Evolutionary conservation across 2,329 filamentous ascomycete genomes (phyloP), one percentile per base, ranked within the genome.

Genomic region (Fusarium papillatum): DNA sequence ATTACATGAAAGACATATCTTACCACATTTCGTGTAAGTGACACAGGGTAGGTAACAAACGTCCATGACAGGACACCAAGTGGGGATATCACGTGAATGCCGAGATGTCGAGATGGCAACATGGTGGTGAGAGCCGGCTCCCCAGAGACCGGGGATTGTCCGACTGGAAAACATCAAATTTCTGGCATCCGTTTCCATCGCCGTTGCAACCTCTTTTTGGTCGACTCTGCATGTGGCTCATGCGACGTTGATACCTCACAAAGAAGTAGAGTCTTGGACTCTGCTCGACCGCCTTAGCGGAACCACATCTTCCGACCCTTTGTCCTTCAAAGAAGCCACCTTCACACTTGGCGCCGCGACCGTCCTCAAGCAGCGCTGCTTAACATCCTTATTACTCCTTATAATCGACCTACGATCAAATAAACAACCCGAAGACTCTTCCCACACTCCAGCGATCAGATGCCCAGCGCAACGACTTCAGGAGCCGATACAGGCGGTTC

Each of bases 401-500:
- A 61, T 17, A 29, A 24, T 36, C 55, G 22, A 55, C 61, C 63
- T 64, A 67, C 72, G 74, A 69, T 64, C 46, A 13, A 53, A 41
- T 38, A 50, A 31, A 64, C 57, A 59, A 43, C 69, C 19, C 43
- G n/a, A 59, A 24, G 46, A 68, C 17, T 57, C 14, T 43, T 14
- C 60, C 53, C 24, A 31, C 24, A 13, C 55, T 59, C 36, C 61
- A 70, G 60, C 66, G 65, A 75, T 10, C 22, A 38, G 76, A 84
- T 84, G 83, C 82, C 82, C 73, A 87, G 86, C 84, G 89, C 89
- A 82, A 87, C 85, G 71, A 83, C 89, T 76, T 90, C 90, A 68
- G 90, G 90, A 82, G 86, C 88, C 80, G 88, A 90, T 80, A 83
- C 88, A 80, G 84, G 84, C 77, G 84, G 82, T 71, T 81, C 84